A percentile compares a stretch with the other conserved stretches of the same genome.
These are phyloP conservation scores for Teratosphaeria nubilosa DNA, from an alignment of 2,329 filamentous ascomycete genomes.

Conservation along the genomic window DNA sequence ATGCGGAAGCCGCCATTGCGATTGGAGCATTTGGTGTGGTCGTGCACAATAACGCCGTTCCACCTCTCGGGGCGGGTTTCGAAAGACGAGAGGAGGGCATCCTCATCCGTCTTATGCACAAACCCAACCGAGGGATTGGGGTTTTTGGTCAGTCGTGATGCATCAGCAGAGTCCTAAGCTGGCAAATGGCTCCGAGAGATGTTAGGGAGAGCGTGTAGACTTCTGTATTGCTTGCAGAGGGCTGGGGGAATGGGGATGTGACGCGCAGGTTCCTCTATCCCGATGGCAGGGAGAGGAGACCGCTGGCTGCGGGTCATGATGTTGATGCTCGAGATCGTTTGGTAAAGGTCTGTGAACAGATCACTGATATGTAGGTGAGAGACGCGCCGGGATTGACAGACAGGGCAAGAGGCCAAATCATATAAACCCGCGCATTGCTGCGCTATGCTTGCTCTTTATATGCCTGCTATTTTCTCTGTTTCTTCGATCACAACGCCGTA, in stretches of 20 bases:
- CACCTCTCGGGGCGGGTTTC: neutral
- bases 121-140: neutral
- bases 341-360: neutral
- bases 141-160: neutral
- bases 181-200: conserved; percentile 11
- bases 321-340: neutral
- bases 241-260: neutral
- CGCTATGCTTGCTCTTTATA: neutral
- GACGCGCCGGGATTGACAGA: neutral
- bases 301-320: neutral
- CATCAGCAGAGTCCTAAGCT: neutral
- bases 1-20: neutral
- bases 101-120: neutral
- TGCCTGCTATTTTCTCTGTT: neutral
- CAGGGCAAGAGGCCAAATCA: neutral
- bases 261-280: neutral
- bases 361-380: neutral
- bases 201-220: conserved; percentile 14
- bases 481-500: neutral
- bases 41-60: neutral
- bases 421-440: no score
- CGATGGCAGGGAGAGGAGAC: neutral
- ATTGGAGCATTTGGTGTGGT: neutral
- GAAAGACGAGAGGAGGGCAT: neutral
- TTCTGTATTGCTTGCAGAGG: neutral